Base-by-base conservation (phyloP, 805 yeast species). In the Candida sakaeoensis region DNA sequence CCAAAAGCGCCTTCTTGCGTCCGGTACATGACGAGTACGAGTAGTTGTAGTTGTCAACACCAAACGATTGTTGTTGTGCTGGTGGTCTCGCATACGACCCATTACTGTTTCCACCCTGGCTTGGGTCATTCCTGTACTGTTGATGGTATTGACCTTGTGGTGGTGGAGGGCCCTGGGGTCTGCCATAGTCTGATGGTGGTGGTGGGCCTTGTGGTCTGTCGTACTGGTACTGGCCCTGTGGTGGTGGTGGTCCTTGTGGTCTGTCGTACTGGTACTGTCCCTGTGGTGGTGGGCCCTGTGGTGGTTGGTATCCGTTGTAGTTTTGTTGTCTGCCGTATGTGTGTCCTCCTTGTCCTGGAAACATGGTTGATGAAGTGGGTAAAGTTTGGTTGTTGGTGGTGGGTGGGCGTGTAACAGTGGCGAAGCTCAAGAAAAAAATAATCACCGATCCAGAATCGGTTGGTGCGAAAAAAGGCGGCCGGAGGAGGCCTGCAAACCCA, bases 21-120 rank as follows among this genome's bases (percentile, higher is more conserved):
- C 95, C 95, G 4, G 75, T 63, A 65, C 90, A 82, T 51, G 77
- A 74, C 8, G 91, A 82, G 58, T 80, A 80, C 54, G 79, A 81
- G 51, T 65, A 75, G 14, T 64, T 68, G 51, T 57, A 46, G n/a
- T 47, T 45, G 8, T 44, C 47, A 14, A 45, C 52, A 2, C 52
- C 51, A 38, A 47, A 47, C 3, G 52, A 49, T 35, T 45, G 50
- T 8, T 36, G 33, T n/a, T 42, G 45, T 12, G 37, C 29, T 9
- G 40, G 34, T 12, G 52, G 52, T 15, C 40, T 41, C 3, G 44
- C 13, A 13, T 42, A 36, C 14, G 29, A 35, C 5, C 41, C 40
- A 22, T n/a, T 19, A 5, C 34, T 8, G 16, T 26, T 17, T 12
- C 14, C 9, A 17, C 14, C 9, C 10, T 21, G 37, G 19, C 24